Percentiles rank a stretch among this genome's conserved stretches.
Conservation (phyloP, 768 basidiomycete genomes). For the Lactarius hengduanensis region DNA sequence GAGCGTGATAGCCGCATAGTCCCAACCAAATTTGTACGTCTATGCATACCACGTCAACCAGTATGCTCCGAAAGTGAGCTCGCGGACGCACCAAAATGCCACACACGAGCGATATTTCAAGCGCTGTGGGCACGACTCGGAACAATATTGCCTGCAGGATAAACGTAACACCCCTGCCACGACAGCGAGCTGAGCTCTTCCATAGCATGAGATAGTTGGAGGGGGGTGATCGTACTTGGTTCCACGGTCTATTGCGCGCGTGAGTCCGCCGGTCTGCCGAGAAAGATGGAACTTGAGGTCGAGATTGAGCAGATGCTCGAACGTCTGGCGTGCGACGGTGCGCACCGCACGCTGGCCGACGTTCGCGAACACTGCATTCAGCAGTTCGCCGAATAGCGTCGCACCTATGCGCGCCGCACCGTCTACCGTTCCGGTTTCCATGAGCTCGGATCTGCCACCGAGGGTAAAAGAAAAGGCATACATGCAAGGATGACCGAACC, state of each 20-base stretch:
- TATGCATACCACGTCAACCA: slow-evolving; percentile 34
- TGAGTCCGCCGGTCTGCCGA: slow-evolving; percentile 93
- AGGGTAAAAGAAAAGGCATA: slow-evolving; percentile 43
- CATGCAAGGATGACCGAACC: slow-evolving; percentile 92
- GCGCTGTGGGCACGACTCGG: slow-evolving; percentile 91
- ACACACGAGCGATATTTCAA: slow-evolving; percentile 96
- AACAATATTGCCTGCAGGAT: slow-evolving; percentile 91
- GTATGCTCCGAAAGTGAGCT: not conserved
- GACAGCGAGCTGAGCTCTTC: not conserved
- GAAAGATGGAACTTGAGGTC: slow-evolving; percentile 91
- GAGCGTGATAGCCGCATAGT: slow-evolving; percentile 90
- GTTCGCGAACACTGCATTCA: slow-evolving; percentile 95
- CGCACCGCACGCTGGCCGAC: slow-evolving; percentile 94
- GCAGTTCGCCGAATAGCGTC: slow-evolving; percentile 83
- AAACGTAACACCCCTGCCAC: slow-evolving; percentile 88
- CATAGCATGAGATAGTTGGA: not conserved
- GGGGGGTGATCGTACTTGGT: slow-evolving; percentile 67
- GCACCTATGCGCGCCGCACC: slow-evolving; percentile 88
- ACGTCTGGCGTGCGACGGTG: slow-evolving; percentile 93
- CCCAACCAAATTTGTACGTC: slow-evolving; percentile 98
- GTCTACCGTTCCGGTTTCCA: slow-evolving; percentile 47
- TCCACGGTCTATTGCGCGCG: slow-evolving; percentile 94
- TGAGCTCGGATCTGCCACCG: no score
- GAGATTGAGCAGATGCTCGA: slow-evolving; percentile 87
- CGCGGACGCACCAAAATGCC: slow-evolving; percentile 79